Evolutionary conservation across 257 asterid genomes (phyloP).

Genomic region (Solanum pimpinellifolium): DNA sequence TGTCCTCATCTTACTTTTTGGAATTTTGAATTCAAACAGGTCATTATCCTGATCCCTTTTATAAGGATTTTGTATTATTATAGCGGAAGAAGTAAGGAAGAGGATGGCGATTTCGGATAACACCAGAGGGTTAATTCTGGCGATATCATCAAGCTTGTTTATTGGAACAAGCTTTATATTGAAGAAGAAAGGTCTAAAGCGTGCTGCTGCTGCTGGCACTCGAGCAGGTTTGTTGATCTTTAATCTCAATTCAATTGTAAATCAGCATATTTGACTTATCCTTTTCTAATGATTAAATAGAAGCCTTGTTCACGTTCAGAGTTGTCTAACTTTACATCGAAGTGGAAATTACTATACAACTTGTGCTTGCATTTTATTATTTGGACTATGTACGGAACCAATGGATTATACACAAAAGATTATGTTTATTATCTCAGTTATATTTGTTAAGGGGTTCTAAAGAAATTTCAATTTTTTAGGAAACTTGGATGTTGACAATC

Average conservation of each 20-base stretch:
- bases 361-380: background rate
- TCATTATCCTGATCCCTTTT: background rate
- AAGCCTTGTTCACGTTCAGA: background rate
- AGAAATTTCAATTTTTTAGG: background rate
- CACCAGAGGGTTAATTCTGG: conserved; percentile 62
- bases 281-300: background rate
- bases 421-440: background rate
- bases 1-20: background rate
- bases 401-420: background rate
- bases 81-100: background rate
- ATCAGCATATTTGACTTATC: background rate
- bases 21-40: background rate
- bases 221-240: conserved; percentile 44
- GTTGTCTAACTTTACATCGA: background rate
- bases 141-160: conserved; percentile 85
- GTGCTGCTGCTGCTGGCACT: conserved; percentile 80
- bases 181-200: conserved; percentile 91
- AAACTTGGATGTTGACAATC: background rate
- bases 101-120: conserved; percentile 60
- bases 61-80: background rate
- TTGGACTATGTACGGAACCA: background rate
- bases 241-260: background rate
- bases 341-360: background rate
- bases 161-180: conserved; percentile 81
- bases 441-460: background rate